phyloP scores from a whole-genome alignment of 2,329 filamentous ascomycete genomes.

The Colletotrichum navitas region DNA sequence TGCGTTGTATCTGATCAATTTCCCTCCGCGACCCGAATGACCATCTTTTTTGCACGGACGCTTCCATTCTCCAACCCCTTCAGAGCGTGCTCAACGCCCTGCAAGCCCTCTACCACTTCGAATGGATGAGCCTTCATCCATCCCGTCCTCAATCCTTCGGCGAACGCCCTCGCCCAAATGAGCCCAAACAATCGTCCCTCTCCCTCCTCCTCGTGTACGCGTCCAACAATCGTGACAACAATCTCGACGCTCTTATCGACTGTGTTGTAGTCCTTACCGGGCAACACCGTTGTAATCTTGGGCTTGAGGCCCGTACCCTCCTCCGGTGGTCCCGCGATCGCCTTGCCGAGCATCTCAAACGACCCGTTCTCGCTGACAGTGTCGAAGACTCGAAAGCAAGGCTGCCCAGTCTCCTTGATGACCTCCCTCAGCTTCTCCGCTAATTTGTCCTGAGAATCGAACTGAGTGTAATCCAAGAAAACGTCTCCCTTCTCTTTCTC shows the following conservation, averaged over 20 bases:
- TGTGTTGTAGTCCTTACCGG: conserved; percentile 23
- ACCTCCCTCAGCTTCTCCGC: conserved; percentile 39
- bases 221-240: conserved; percentile 29
- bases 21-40: conserved; percentile 40
- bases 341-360: conserved; percentile 38
- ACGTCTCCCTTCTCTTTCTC: conserved; percentile 37
- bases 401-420: conserved; percentile 28
- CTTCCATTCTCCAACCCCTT: conserved; percentile 37
- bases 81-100: conserved; percentile 37
- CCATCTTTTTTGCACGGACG: conserved; percentile 43
- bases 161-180: conserved; percentile 37
- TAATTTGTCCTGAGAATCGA: conserved; percentile 36
- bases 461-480: conserved; percentile 43
- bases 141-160: conserved; percentile 38
- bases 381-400: conserved; percentile 39
- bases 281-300: conserved; percentile 40
- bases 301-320: conserved; percentile 38
- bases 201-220: conserved; percentile 37
- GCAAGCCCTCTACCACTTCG: conserved; percentile 38
- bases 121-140: conserved; percentile 43
- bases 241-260: conserved; percentile 41
- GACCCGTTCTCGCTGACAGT: conserved; percentile 42
- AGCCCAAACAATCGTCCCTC: conserved; percentile 39
- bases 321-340: conserved; percentile 37
- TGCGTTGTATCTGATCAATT: not conserved